Evolutionary conservation across 2,329 filamentous ascomycete genomes (phyloP), one percentile per base, ranked within the genome.

Genomic region (Escovopsis sp.): DNA sequence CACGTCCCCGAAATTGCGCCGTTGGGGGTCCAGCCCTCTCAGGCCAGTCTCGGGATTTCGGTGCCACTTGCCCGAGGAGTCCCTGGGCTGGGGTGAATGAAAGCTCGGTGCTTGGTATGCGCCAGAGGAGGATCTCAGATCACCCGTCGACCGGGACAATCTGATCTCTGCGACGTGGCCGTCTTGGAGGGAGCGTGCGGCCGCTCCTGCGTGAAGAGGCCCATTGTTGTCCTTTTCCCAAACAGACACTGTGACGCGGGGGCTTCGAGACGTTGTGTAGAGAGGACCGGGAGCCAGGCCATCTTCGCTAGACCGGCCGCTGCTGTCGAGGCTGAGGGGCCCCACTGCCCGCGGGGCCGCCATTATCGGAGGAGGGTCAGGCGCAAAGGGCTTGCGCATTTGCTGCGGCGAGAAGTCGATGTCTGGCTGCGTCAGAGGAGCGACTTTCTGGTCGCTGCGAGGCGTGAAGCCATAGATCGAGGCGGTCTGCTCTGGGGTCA

Each of bases 231-330:
- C 66, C 40, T 57, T 60, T 31, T 62, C 67, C 65, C 66, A 74
- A 41, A 69, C 55, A 1, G 70, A 74, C 33, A 74, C 66, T 5
- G 63, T 71, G 15, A 75, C 66, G 19, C 62, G 61, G 6, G 70
- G 70, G 45, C 70, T 73, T 39, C 60, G 62, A 15, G 54, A 49
- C 23, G 57, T 50, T 62, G 68, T 68, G 35, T 54, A 46, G 34
- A 56, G 45, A 8, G 56, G 46, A 31, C 52, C 51, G 3, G 59
- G 55, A 4, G 53, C 58, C 26, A 61, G 45, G 29, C 58, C 60
- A 47, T 68, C 68, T 46, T 70, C 66, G 39, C 65, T 68, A 4
- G 69, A 67, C 35, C 55, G 58, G 33, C 60, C 61, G 42, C 61
- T 69, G 39, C 57, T 63, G 44, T 62, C 66, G 14, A 62, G 62